Conservation (phyloP, 805 yeast species). For the Pichia phayaonensis region DNA sequence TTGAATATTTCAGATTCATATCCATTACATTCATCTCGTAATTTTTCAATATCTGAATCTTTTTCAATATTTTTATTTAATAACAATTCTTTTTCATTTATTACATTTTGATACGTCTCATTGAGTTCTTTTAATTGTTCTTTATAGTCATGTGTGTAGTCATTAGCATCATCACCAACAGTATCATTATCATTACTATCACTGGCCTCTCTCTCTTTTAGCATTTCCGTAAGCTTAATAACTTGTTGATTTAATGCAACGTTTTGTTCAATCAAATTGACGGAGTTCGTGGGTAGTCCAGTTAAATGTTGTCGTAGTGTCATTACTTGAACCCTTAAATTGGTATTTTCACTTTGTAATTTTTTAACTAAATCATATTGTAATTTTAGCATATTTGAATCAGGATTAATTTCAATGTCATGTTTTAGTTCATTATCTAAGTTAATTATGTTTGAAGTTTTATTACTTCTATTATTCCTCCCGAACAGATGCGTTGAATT, state of each 20-base stretch:
- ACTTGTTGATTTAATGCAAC: slow-evolving; percentile 10
- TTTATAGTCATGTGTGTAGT: slow-evolving; percentile 1
- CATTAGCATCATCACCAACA: background rate
- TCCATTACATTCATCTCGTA: slow-evolving; percentile 2
- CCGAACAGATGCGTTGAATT: slow-evolving; percentile 10
- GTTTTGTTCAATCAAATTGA: slow-evolving; percentile 25
- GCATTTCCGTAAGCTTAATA: slow-evolving; percentile 1
- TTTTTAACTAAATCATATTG: slow-evolving; percentile 23
- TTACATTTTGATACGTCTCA: background rate
- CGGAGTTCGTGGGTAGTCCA: slow-evolving; percentile 36
- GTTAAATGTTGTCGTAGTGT: slow-evolving; percentile 32
- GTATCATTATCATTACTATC: background rate
- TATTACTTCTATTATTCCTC: slow-evolving; percentile 6
- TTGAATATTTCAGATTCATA: slow-evolving; percentile 1
- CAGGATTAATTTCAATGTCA: slow-evolving; percentile 9
- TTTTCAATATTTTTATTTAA: background rate
- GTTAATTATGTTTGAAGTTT: slow-evolving; percentile 21
- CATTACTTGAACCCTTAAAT: slow-evolving; percentile 35
- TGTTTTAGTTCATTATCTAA: slow-evolving; percentile 17
- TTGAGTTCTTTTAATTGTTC: background rate
- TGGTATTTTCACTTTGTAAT: slow-evolving; percentile 35
- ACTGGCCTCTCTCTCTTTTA: background rate
- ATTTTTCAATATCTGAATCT: slow-evolving; percentile 1
- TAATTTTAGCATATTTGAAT: slow-evolving; percentile 18
- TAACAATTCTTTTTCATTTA: slow-evolving; percentile 5